phyloP scores from a whole-genome alignment of 1,284 basidiomycete species.

The Mycena citricolor region DNA sequence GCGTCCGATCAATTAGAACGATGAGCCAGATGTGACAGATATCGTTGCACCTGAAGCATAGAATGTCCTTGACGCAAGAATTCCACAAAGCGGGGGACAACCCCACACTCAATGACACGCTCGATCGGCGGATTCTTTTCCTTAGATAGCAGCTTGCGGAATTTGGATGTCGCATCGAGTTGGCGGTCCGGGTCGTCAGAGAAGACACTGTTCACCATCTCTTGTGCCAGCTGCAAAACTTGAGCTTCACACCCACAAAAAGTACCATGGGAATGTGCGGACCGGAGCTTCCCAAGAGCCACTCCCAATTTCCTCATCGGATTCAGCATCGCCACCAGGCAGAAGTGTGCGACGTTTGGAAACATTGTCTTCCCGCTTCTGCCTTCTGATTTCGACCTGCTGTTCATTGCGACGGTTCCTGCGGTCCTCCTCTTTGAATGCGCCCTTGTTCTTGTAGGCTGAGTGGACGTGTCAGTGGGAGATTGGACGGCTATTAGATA shows the following conservation, averaged over 20 bases:
- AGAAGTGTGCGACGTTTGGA: slow-evolving; percentile 93
- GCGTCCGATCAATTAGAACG: slow-evolving; percentile 13
- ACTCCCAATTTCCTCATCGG: slow-evolving; percentile 80
- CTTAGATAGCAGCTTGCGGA: slow-evolving; percentile 97
- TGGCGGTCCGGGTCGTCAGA: slow-evolving; percentile 90
- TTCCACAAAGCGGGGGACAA: slow-evolving; percentile 96
- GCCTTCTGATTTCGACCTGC: slow-evolving; percentile 94
- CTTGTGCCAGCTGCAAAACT: slow-evolving; percentile 68
- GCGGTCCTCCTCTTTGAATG: slow-evolving; percentile 83
- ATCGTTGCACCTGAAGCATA: slow-evolving; percentile 84
- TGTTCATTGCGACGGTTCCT: slow-evolving; percentile 94
- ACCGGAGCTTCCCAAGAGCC: slow-evolving; percentile 78
- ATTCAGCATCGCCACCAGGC: slow-evolving; percentile 69
- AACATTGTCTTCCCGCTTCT: slow-evolving; percentile 96
- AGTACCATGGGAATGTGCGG: slow-evolving; percentile 38
- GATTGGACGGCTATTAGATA: slow-evolving; percentile 29
- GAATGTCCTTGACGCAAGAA: slow-evolving; percentile 87
- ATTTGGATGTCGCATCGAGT: slow-evolving; percentile 94
- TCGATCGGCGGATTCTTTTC: slow-evolving; percentile 99
- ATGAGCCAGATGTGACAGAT: slow-evolving; percentile 12
- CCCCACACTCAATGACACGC: slow-evolving; percentile 95
- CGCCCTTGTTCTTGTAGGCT: slow-evolving; percentile 78
- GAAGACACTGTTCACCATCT: slow-evolving; percentile 94
- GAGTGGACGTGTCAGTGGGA: slow-evolving; percentile 24
- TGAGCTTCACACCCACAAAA: too few species aligned